phyloP scores from a whole-genome alignment of 2,329 filamentous ascomycete genomes.

The Berkeleyomyces basicola region DNA sequence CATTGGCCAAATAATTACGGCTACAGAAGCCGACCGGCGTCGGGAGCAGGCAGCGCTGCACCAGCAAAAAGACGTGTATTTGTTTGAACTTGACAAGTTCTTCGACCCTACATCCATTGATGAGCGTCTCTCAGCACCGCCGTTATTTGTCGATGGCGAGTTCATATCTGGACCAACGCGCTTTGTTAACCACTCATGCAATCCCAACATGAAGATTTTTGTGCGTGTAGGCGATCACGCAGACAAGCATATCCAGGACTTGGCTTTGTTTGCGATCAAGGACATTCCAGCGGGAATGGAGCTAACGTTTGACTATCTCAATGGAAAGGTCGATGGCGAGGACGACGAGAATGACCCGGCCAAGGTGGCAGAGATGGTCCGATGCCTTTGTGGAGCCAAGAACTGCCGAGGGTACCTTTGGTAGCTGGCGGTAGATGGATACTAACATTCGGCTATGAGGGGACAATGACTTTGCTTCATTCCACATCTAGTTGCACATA shows the following conservation, averaged over 20 bases:
- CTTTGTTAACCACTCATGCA: constrained; percentile 72
- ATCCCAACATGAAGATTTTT: constrained; percentile 65
- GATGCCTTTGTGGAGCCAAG: constrained; percentile 43
- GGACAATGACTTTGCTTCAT: not conserved
- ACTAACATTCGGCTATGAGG: not conserved
- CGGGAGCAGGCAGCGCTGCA: constrained; percentile 38
- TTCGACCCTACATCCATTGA: constrained; percentile 39
- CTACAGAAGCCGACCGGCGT: constrained; percentile 46
- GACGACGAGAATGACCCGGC: constrained; percentile 25
- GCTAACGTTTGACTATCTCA: constrained; percentile 66
- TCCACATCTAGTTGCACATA: not conserved
- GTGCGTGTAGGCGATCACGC: constrained; percentile 62
- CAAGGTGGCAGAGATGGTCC: constrained; percentile 35
- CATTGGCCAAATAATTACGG: constrained; percentile 53
- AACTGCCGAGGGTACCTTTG: constrained; percentile 57
- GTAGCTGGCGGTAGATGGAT: constrained; percentile 22
- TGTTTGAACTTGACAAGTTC: constrained; percentile 74
- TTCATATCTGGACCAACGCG: constrained; percentile 62
- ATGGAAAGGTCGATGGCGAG: constrained; percentile 39
- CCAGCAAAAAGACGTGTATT: constrained; percentile 56
- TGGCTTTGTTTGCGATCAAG: constrained; percentile 57
- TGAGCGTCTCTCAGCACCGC: constrained; percentile 35
- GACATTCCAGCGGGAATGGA: constrained; percentile 51
- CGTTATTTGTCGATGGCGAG: constrained; percentile 52
- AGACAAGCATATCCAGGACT: constrained; percentile 56